A percentile compares a stretch with the other conserved stretches of the same genome.
Conservation (phyloP, 495 filamentous ascomycete genomes). For the Extremus antarcticus region DNA sequence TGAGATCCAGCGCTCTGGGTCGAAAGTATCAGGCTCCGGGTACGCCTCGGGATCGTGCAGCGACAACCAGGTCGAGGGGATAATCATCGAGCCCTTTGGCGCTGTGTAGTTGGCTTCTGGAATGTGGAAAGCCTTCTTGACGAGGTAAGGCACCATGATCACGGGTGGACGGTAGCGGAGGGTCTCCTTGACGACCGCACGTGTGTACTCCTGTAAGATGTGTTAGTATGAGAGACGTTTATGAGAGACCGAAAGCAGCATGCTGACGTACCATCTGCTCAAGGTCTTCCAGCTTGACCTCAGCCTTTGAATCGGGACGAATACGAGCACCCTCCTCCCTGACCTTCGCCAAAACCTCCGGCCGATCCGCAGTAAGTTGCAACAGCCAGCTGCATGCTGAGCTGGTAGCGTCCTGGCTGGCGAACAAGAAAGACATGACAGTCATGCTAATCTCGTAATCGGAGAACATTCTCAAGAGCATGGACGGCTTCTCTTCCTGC, state of each 20-base stretch:
- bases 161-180: constrained; percentile 94
- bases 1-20: constrained; percentile 85
- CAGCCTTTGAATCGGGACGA: constrained; percentile 59
- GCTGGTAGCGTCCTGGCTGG: constrained; percentile 92
- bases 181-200: constrained; percentile 85
- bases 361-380: constrained; percentile 87
- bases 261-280: constrained; percentile 51
- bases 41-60: constrained; percentile 92
- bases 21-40: constrained; percentile 73
- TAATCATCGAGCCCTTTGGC: constrained; percentile 89
- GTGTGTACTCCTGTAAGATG: constrained; percentile 52
- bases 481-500: constrained; percentile 63
- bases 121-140: constrained; percentile 92
- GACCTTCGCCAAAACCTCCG: constrained; percentile 79
- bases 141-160: constrained; percentile 93
- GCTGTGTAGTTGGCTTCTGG: constrained; percentile 68
- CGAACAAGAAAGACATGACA: constrained; percentile 94
- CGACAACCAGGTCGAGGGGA: constrained; percentile 80
- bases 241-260: background rate
- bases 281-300: constrained; percentile 68
- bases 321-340: constrained; percentile 80
- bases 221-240: background rate
- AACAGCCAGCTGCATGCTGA: constrained; percentile 90
- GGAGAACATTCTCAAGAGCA: constrained; percentile 73
- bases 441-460: constrained; percentile 93